Conservation (phyloP, 1,284 basidiomycete genomes). For the Rhodotorula mucilaginosa region DNA sequence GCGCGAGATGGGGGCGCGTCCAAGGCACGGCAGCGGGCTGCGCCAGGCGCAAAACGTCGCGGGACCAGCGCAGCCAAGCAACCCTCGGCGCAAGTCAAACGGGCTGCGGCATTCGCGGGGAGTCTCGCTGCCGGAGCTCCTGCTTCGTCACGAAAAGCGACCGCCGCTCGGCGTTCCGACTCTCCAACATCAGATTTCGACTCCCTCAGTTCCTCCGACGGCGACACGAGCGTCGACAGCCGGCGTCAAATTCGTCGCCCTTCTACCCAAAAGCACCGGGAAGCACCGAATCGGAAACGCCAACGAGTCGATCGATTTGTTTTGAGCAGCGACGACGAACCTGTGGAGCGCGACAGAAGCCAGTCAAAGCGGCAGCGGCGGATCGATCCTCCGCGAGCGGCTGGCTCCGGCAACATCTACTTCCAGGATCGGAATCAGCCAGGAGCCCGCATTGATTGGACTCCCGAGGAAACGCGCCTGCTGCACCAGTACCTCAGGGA, state of each 20-base stretch:
- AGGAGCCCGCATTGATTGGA: not conserved
- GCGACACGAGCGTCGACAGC: not conserved
- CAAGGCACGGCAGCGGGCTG: no score
- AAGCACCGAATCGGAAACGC: not conserved
- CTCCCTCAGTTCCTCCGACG: not conserved
- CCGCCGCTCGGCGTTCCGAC: no score
- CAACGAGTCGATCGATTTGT: not conserved
- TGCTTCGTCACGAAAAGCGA: no score
- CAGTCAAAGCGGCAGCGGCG: not conserved
- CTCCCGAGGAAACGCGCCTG: not conserved
- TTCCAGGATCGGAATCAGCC: not conserved
- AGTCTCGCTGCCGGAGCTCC: no score
- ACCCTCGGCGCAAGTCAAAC: not conserved
- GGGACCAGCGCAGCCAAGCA: no score
- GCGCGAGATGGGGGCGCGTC: not conserved
- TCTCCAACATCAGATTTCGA: not conserved
- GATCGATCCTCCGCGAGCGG: not conserved
- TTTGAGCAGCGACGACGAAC: not conserved
- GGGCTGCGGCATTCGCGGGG: not conserved
- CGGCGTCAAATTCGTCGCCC: not conserved
- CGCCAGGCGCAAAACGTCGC: no score
- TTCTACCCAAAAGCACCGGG: no score
- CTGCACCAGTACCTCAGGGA: not conserved
- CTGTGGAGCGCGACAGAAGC: not conserved
- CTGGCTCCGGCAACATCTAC: not conserved